phyloP scores from a whole-genome alignment of 768 basidiomycete species.

The Termitomyces sp. region DNA sequence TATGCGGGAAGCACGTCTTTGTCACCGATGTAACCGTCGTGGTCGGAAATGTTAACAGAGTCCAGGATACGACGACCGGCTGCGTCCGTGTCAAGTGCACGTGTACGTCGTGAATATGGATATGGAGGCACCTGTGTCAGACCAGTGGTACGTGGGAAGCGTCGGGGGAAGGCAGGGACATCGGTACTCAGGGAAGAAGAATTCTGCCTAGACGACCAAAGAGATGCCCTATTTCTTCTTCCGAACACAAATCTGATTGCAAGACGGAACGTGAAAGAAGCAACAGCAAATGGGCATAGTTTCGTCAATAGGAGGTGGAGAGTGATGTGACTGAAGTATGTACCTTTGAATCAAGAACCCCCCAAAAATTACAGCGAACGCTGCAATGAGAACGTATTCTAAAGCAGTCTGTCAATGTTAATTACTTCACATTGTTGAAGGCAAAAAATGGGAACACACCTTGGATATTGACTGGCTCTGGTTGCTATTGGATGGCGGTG shows the following conservation, averaged over 20 bases:
- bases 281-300: background rate
- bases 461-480: slow-evolving; percentile 15
- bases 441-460: slow-evolving; percentile 10
- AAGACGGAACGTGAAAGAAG: background rate
- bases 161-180: slow-evolving; percentile 1
- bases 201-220: background rate
- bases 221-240: slow-evolving; percentile 6
- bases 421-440: background rate
- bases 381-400: slow-evolving; percentile 23
- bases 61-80: slow-evolving; percentile 28
- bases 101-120: slow-evolving; percentile 19
- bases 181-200: background rate
- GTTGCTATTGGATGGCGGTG: background rate
- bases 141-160: slow-evolving; percentile 15
- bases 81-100: slow-evolving; percentile 31
- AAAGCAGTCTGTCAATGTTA: slow-evolving; percentile 18
- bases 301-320: slow-evolving; percentile 1
- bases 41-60: slow-evolving; percentile 16
- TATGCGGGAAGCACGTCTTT: slow-evolving; percentile 47
- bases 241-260: background rate
- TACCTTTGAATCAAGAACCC: slow-evolving; percentile 19
- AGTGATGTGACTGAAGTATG: slow-evolving; percentile 3
- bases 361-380: slow-evolving; percentile 17
- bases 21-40: slow-evolving; percentile 25
- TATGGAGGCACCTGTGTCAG: slow-evolving; percentile 16